Evolutionary conservation across 2,329 filamentous ascomycete species (phyloP), one percentile per base, ranked within the genome.

Genomic region (Aspergillus pseudonomiae): DNA sequence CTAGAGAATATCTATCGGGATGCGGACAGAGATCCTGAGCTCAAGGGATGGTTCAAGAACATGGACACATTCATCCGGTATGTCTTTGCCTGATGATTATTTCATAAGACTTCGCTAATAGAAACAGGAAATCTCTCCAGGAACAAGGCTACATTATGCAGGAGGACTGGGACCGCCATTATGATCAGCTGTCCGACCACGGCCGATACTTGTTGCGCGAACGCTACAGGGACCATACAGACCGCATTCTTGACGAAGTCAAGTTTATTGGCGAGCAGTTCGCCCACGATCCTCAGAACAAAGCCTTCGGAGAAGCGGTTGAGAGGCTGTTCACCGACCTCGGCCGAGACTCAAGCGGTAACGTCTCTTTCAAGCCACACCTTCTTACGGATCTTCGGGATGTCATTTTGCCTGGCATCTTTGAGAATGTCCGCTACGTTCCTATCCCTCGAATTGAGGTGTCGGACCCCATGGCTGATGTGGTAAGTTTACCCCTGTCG

Each of bases 361-460:
- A 96, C 82, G 83, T 91, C 1, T 85, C 84, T 4, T 98, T 98
- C 85, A 99, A 99, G 87, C 91, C 91, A 67, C 92, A 98, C 73
- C 85, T 99, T 26, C 60, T 98, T 73, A 96, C 93, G 82, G 95
- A 99, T 71, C 74, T 99, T 59, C 91, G 88, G 14, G 91, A 95
- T 39, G 88, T 97, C 60, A 94, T 99, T 68, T 75, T 99, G 9
- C 95, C 95, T 1, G 87, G 85, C 12, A 81, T 92, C 60, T 90
- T 99, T 68, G 91, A 96, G 82, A 92, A 89, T 69, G 84, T 95
- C 62, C 90, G 92, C 65, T 99, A 99, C 78, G 86, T 99, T 16
- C 93, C 95, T 4, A 88, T 99, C 57, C 95, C 95, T 26, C 91
- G 95, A 61, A 97, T 99, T 65, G 95, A 99, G 82, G 95, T 93